Conservation (phyloP, 495 filamentous ascomycete genomes). For the Penicillium paradoxum region DNA sequence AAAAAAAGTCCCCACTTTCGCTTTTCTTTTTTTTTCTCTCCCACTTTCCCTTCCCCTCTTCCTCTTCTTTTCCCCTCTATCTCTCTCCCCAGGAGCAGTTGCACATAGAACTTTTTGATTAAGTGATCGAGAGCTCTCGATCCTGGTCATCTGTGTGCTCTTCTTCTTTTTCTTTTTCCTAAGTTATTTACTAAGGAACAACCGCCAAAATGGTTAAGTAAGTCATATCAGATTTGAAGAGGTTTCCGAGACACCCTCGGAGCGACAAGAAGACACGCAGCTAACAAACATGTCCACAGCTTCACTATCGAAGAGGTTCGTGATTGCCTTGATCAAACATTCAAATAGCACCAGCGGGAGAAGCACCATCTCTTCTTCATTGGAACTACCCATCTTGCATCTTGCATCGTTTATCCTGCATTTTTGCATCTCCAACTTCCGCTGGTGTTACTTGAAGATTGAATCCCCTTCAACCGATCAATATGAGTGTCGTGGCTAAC, state of each 20-base stretch:
- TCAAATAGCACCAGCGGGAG: neutral
- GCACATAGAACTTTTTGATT: slow-evolving; percentile 41
- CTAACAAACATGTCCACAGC: slow-evolving; percentile 51
- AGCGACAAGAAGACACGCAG: neutral
- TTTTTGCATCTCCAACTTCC: neutral
- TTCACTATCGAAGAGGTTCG: slow-evolving; percentile 95
- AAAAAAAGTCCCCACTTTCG: slow-evolving; percentile 36
- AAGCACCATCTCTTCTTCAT: neutral
- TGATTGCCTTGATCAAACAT: slow-evolving; percentile 6
- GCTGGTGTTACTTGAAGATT: neutral
- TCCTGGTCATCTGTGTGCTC: slow-evolving; percentile 45
- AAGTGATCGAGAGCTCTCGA: slow-evolving; percentile 47
- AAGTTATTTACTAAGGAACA: slow-evolving; percentile 48
- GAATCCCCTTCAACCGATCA: neutral
- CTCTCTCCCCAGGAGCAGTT: slow-evolving; percentile 38
- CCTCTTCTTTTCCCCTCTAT: slow-evolving; percentile 25
- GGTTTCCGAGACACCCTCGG: too few relatives aligned
- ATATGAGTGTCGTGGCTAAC: slow-evolving; percentile 1
- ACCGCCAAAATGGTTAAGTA: slow-evolving; percentile 99
- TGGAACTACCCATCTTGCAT: neutral
- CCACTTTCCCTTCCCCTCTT: slow-evolving; percentile 25
- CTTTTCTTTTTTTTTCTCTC: slow-evolving; percentile 33
- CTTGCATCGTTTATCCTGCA: neutral
- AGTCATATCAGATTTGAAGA: slow-evolving; percentile 43
- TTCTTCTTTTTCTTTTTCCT: slow-evolving; percentile 26